Percentiles rank a stretch among this genome's conserved stretches.
Evolutionary conservation across 2,329 filamentous ascomycete genomes (phyloP).

Genomic region (Harringtonia lauricola): DNA sequence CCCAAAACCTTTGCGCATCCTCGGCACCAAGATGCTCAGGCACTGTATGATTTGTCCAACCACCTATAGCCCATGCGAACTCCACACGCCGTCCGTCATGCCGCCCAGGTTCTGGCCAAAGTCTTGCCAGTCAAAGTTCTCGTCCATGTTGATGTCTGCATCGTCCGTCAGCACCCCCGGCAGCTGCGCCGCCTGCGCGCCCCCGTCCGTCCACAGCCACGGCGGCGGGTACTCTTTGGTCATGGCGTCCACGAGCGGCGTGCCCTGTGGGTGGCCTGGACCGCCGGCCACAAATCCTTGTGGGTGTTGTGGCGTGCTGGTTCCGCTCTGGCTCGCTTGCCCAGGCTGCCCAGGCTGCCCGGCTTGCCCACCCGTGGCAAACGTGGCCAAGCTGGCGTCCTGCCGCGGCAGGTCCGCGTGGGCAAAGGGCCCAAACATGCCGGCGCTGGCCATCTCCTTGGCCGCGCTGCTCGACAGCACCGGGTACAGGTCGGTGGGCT

Average conservation of each 20-base stretch:
- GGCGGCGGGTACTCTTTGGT: conserved; percentile 37
- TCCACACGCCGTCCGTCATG: conserved; percentile 16
- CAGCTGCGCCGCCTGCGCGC: background rate
- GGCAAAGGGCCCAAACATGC: conserved; percentile 5
- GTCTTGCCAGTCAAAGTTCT: conserved; percentile 25
- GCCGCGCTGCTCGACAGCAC: conserved; percentile 10
- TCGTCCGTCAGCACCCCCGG: conserved; percentile 16
- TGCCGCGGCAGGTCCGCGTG: conserved; percentile 12
- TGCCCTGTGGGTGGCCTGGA: background rate
- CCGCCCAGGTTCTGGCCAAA: conserved; percentile 24
- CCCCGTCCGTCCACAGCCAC: conserved; percentile 38
- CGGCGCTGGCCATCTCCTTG: conserved; percentile 3
- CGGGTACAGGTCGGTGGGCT: conserved; percentile 23
- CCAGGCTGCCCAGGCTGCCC: too few species aligned
- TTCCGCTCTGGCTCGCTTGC: too few species aligned
- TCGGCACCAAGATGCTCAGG: too few species aligned
- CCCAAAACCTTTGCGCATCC: too few species aligned
- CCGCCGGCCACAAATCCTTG: background rate
- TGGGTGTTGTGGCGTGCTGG: too few species aligned
- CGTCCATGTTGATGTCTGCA: conserved; percentile 24
- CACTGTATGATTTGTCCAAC: too few species aligned
- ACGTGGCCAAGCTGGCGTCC: conserved; percentile 8
- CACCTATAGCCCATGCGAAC: conserved; percentile 10
- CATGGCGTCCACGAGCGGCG: conserved; percentile 26
- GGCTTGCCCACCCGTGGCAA: too few species aligned